Conservation (phyloP, 441 rosid species). For the Dalechampia spathulata region DNA sequence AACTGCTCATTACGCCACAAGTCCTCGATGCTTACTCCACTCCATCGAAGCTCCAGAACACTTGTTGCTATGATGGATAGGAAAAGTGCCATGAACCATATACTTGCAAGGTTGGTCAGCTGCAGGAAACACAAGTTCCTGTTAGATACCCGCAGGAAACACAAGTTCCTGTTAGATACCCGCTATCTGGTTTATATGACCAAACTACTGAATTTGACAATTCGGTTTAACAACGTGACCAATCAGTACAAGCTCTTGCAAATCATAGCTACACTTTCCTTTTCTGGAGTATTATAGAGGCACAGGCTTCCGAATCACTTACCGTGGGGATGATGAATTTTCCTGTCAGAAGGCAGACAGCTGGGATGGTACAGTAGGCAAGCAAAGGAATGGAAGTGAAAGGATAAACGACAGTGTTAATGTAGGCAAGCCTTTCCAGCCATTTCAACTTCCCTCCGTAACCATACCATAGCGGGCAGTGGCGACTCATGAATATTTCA, state of each 20-base stretch:
- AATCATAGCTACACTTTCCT: not conserved
- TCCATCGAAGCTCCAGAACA: conserved; percentile 85
- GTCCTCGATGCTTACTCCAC: conserved; percentile 74
- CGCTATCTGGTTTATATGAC: conserved; percentile 18
- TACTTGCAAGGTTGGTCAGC: conserved; percentile 64
- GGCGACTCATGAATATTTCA: conserved; percentile 84
- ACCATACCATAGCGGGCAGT: conserved; percentile 90
- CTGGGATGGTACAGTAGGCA: conserved; percentile 70
- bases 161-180: conserved; percentile 21
- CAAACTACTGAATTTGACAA: not conserved
- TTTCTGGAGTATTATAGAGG: not conserved
- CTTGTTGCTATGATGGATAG: conserved; percentile 77
- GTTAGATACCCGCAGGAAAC: conserved; percentile 33
- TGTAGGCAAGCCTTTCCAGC: conserved; percentile 79
- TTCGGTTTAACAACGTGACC: too few species aligned
- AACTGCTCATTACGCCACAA: conserved; percentile 95
- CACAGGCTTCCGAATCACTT: conserved; percentile 12
- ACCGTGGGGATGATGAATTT: conserved; percentile 89
- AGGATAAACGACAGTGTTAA: conserved; percentile 82
- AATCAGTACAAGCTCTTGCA: too few species aligned
- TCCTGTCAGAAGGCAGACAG: conserved; percentile 89
- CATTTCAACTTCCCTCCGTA: conserved; percentile 82
- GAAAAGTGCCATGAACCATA: conserved; percentile 76
- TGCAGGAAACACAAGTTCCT: conserved; percentile 26
- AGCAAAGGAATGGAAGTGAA: conserved; percentile 88